Percentiles rank a stretch among this genome's conserved stretches.
Evolutionary conservation across 2,329 filamentous ascomycete genomes (phyloP).

Genomic region (Aspergillus jensenii): DNA sequence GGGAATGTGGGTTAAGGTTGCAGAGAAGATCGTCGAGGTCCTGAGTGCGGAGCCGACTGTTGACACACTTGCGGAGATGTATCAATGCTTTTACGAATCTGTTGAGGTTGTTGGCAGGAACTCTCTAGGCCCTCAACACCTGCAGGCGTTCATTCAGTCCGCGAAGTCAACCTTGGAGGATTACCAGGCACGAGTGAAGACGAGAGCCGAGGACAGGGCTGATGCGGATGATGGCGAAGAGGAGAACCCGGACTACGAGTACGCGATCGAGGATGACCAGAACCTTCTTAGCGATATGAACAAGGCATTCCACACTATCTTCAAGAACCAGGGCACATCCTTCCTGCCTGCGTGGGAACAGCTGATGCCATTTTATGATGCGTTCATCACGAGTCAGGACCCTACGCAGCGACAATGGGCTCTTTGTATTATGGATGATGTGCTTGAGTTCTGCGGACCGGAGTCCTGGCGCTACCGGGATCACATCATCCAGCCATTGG

Average conservation of each 20-base stretch:
- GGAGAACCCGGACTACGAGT: slow-evolving; percentile 78
- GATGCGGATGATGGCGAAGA: slow-evolving; percentile 89
- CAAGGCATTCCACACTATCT: slow-evolving; percentile 98
- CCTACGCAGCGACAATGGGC: slow-evolving; percentile 96
- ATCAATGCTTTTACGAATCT: slow-evolving; percentile 99
- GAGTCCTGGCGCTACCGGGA: slow-evolving; percentile 84
- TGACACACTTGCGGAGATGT: slow-evolving; percentile 97
- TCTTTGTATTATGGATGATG: slow-evolving; percentile 98
- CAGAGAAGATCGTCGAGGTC: slow-evolving; percentile 90
- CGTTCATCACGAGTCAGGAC: slow-evolving; percentile 77
- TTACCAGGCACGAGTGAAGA: slow-evolving; percentile 82
- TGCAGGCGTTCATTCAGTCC: slow-evolving; percentile 83
- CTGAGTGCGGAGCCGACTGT: slow-evolving; percentile 91
- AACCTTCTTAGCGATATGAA: slow-evolving; percentile 98
- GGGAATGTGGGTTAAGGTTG: slow-evolving; percentile 80
- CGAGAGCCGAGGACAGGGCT: slow-evolving; percentile 78
- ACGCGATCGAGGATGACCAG: slow-evolving; percentile 96
- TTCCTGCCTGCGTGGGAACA: slow-evolving; percentile 90
- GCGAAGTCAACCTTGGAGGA: slow-evolving; percentile 85
- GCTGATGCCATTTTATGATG: slow-evolving; percentile 79
- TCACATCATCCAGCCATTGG: slow-evolving; percentile 82
- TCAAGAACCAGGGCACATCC: slow-evolving; percentile 85
- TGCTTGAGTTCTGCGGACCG: slow-evolving; percentile 91
- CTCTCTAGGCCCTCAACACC: slow-evolving; percentile 73
- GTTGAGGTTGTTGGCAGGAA: slow-evolving; percentile 89